These are phyloP conservation scores for Rhodotorula sp. DNA, from an alignment of 1,284 basidiomycete genomes.

Conservation along the genomic window DNA sequence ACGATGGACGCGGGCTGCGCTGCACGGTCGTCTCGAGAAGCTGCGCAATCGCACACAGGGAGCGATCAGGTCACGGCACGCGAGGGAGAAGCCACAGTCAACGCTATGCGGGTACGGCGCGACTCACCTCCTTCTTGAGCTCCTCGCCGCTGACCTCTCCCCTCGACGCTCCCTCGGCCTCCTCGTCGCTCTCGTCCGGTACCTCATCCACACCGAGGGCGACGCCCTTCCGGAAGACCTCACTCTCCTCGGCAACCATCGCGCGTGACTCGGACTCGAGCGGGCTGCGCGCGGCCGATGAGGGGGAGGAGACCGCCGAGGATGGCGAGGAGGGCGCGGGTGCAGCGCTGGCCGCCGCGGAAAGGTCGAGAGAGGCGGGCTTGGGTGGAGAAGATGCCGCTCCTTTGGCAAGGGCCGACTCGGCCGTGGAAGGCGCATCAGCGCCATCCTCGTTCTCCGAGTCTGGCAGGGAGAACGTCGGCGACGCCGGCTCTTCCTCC, in stretches of 20 bases:
- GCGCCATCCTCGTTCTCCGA: conserved; percentile 49
- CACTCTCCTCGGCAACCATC: conserved; percentile 55
- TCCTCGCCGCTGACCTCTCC: conserved; percentile 63
- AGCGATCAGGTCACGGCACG: too few species aligned
- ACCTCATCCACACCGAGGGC: conserved; percentile 59
- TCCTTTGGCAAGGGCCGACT: not conserved
- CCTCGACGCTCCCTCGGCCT: conserved; percentile 57
- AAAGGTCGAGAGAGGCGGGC: not conserved
- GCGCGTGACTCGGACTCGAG: conserved; percentile 43
- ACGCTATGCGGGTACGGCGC: too few species aligned
- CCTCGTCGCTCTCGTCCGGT: conserved; percentile 74
- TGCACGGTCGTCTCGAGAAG: conserved; percentile 10
- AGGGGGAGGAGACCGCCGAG: not conserved
- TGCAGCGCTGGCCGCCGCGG: not conserved
- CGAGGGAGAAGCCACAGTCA: too few species aligned
- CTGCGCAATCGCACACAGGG: not conserved
- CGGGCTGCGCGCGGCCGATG: conserved; percentile 31
- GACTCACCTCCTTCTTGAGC: conserved; percentile 70
- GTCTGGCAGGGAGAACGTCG: conserved; percentile 59
- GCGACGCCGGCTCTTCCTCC: conserved; percentile 34
- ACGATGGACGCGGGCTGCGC: conserved; percentile 5
- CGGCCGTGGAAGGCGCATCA: conserved; percentile 49
- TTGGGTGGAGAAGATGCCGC: not conserved
- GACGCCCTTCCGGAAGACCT: conserved; percentile 85
- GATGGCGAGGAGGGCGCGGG: not conserved